Conservation (phyloP, 768 basidiomycete genomes). For the Phlebiopsis flavidoalba region DNA sequence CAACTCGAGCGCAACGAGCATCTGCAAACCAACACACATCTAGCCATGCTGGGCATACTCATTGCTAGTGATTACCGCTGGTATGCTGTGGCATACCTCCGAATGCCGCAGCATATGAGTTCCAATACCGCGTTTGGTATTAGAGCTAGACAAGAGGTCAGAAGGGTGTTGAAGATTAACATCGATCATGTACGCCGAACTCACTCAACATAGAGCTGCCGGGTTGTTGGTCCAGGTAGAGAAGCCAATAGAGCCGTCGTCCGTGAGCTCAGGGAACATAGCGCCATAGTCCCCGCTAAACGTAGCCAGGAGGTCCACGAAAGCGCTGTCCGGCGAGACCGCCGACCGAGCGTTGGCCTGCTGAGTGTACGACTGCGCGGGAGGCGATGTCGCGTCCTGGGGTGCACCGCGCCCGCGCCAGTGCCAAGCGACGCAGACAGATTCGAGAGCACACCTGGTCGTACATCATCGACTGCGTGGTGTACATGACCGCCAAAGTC, state of each 20-base stretch:
- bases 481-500: slow-evolving; percentile 19
- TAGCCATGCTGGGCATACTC: neutral
- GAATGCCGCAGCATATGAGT: slow-evolving; percentile 25
- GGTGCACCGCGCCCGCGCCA: neutral
- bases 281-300: neutral
- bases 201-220: slow-evolving; percentile 46
- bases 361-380: neutral
- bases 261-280: slow-evolving; percentile 17
- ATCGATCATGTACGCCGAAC: slow-evolving; percentile 17
- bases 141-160: slow-evolving; percentile 10
- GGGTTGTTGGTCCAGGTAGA: slow-evolving; percentile 58
- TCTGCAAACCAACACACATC: no score
- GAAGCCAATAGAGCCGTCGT: slow-evolving; percentile 34
- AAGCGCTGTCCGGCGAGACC: neutral
- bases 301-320: slow-evolving; percentile 2
- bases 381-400: neutral
- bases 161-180: neutral
- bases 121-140: slow-evolving; percentile 33
- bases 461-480: slow-evolving; percentile 17
- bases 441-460: slow-evolving; percentile 22
- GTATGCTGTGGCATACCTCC: neutral
- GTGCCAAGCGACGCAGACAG: slow-evolving; percentile 8
- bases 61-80: neutral
- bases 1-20: no score
- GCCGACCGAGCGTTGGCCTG: neutral